Base-by-base conservation (phyloP, 2,329 filamentous ascomycete species). In the Trichocomaceae sp. region DNA sequence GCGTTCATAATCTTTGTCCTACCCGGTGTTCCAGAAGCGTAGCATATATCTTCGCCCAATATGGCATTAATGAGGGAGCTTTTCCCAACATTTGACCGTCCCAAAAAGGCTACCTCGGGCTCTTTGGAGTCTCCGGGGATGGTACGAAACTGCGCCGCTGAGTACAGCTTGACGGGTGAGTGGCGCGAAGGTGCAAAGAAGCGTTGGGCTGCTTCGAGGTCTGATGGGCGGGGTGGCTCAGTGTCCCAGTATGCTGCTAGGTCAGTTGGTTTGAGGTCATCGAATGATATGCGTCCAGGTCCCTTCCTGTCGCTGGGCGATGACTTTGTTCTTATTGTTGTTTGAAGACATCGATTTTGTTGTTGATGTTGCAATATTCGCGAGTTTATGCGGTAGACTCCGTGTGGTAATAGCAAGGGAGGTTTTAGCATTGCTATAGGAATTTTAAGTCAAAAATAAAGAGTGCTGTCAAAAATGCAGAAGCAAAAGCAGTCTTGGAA, bases 21-120 rank as follows among this genome's bases (percentile, higher is more conserved):
- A 0, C 85, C 85, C 0, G 82, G 82, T 17, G 79, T 81, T 2
- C 77, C 78, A 3, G 78, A 82, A 0, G 82, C 83, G 62, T 77
- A 74, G 54, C 81, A 83, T 13, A 81, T 66, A 15, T 72, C 65
- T 59, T 68, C 66, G 48, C 64, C 75, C 66, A 86, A 77, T 8
- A 88, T 70, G 2, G 82, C 80, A 64, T 89, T 89, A 23, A 88
- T 73, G 4, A 88, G 65, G 1, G 78, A 81, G 52, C 79, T 83
- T 70, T 89, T 88, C 52, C 85, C 85, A 5, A 86, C 85, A 63
- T 89, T 89, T 39, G 80, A 84, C 47, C 85, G 79, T 17, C 85
- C 85, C 3, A 88, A 75, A 64, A 89, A 86, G 41, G 80, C 81
- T 13, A 86, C 77, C 72, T 86, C 82, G 1, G 83, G 82, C 29